These are phyloP conservation scores for Entomortierella chlamydospora DNA, from an alignment of 192 early-diverging fungal genomes.

Conservation along the genomic window DNA sequence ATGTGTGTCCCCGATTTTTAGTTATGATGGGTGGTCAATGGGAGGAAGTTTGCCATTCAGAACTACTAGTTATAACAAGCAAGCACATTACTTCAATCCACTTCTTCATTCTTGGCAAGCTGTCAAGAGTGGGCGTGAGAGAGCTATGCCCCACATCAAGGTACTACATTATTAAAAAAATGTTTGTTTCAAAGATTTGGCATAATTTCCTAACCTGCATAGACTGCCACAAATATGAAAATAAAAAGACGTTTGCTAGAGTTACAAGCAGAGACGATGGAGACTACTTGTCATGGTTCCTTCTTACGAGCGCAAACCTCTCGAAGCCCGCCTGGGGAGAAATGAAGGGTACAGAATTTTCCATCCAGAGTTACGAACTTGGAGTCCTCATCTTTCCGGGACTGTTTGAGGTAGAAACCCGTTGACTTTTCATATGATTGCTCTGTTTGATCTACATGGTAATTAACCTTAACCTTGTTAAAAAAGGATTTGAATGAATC, in stretches of 20 bases:
- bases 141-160: constrained; percentile 79
- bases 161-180: no score
- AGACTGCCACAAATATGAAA: no score
- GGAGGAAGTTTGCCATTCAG: constrained; percentile 54
- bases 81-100: constrained; percentile 62
- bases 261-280: constrained; percentile 41
- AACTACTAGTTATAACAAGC: constrained; percentile 62
- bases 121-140: constrained; percentile 57
- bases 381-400: constrained; percentile 70
- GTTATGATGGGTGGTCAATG: constrained; percentile 70
- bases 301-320: constrained; percentile 65
- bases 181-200: no score
- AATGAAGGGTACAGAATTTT: constrained; percentile 62
- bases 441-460: no score
- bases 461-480: no score
- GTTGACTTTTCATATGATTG: no score
- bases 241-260: constrained; percentile 52
- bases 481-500: constrained; percentile 11
- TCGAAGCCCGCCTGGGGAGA: constrained; percentile 78
- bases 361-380: constrained; percentile 74
- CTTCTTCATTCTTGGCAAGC: constrained; percentile 66
- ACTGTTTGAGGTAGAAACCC: constrained; percentile 66
- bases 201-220: neutral
- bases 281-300: constrained; percentile 56
- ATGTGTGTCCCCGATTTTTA: constrained; percentile 20